Evolutionary conservation across 2,329 filamentous ascomycete species (phyloP).

Genomic region (Exophiala alcalophila): DNA sequence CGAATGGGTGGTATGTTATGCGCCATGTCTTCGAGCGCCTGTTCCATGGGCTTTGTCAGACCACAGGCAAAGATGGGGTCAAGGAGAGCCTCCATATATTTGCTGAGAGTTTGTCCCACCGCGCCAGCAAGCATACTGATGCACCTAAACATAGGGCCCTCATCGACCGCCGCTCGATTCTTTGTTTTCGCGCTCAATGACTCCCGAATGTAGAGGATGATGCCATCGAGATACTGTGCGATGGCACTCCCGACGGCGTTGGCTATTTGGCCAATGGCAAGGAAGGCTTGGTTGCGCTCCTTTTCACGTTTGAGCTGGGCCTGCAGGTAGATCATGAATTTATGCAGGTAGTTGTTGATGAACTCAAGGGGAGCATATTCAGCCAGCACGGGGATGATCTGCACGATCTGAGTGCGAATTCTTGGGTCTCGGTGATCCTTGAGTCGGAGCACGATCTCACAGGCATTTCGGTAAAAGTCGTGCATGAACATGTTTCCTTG

Average conservation of each 20-base stretch:
- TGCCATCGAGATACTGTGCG: conserved; percentile 89
- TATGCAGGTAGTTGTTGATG: conserved; percentile 79
- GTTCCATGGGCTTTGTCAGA: conserved; percentile 86
- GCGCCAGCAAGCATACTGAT: conserved; percentile 95
- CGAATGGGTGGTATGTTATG: conserved; percentile 97
- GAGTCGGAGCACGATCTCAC: conserved; percentile 86
- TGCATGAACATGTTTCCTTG: conserved; percentile 99
- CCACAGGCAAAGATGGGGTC: conserved; percentile 98
- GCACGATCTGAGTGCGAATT: conserved; percentile 84
- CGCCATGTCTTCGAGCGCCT: conserved; percentile 96
- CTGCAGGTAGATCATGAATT: conserved; percentile 95
- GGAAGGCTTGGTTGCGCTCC: conserved; percentile 88
- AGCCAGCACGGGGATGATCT: conserved; percentile 87
- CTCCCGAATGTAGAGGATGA: conserved; percentile 89
- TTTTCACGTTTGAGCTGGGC: conserved; percentile 92
- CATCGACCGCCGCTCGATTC: conserved; percentile 56
- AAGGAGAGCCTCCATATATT: conserved; percentile 93
- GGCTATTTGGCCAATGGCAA: conserved; percentile 93
- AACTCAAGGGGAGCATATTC: conserved; percentile 92
- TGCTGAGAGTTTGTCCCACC: conserved; percentile 93
- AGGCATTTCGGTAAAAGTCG: conserved; percentile 84
- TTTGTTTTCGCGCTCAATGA: conserved; percentile 43
- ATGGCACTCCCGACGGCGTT: conserved; percentile 95
- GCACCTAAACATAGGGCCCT: conserved; percentile 87
- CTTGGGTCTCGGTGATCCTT: conserved; percentile 88